Conservation (phyloP, 345 rosid genomes). For the Linum tenue region DNA sequence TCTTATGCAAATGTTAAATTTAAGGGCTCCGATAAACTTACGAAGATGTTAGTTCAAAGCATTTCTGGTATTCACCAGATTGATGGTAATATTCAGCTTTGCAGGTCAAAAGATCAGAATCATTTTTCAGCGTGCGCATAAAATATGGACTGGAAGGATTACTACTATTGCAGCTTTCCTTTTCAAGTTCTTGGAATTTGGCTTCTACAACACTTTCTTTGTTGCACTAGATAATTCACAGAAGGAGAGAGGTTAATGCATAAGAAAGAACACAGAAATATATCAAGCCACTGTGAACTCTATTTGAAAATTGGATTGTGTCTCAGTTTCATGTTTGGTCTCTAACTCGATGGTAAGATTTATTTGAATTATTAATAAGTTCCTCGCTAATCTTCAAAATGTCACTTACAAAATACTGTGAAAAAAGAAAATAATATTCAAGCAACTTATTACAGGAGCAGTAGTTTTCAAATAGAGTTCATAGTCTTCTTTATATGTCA, state of each 20-base stretch:
- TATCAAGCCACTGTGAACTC: constrained; percentile 3
- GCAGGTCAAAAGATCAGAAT: constrained; percentile 81
- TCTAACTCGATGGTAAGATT: too few relatives aligned
- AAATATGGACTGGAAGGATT: constrained; percentile 42
- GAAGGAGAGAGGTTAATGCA: constrained; percentile 1
- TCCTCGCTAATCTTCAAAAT: too few relatives aligned
- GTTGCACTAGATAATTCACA: constrained; percentile 46
- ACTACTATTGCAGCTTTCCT: constrained; percentile 47
- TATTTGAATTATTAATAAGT: too few relatives aligned
- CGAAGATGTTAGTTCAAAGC: constrained; percentile 80
- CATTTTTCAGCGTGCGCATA: constrained; percentile 46
- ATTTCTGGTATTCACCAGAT: constrained; percentile 88
- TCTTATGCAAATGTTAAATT: constrained; percentile 7
- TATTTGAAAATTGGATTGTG: too few relatives aligned
- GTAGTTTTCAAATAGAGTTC: too few relatives aligned
- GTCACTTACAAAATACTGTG: too few relatives aligned
- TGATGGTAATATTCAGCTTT: constrained; percentile 98
- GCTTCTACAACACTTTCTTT: constrained; percentile 74
- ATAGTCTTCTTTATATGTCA: too few relatives aligned
- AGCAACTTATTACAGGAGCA: too few relatives aligned
- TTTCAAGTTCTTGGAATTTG: constrained; percentile 73
- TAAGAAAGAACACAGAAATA: not conserved
- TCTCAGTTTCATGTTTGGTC: not conserved
- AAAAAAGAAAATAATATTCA: too few relatives aligned
- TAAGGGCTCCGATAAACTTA: constrained; percentile 34